These are phyloP conservation scores for Acorus gramineus DNA, from an alignment of 106 monocot species.

Conservation along the genomic window DNA sequence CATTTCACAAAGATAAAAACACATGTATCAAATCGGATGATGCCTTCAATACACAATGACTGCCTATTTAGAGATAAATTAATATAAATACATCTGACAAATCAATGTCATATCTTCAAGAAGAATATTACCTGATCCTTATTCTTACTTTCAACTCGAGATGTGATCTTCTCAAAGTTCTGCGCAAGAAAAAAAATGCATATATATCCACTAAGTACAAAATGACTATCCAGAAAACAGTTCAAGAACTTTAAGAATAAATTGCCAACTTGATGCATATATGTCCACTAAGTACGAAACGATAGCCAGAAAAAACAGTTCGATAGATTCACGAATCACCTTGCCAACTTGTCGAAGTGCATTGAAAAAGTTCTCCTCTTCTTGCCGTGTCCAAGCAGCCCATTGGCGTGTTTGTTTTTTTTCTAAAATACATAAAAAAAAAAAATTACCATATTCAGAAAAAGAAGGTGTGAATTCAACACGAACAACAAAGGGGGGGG, in stretches of 20 bases:
- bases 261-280: slow-evolving; percentile 91
- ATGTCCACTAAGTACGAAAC: neutral
- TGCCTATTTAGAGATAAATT: neutral
- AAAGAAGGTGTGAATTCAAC: too few species aligned
- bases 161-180: slow-evolving; percentile 98
- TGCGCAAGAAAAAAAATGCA: slow-evolving; percentile 19
- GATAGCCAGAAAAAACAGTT: slow-evolving; percentile 1
- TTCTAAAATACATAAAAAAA: slow-evolving; percentile 10
- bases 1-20: too few species aligned
- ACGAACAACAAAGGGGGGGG: too few species aligned
- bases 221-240: neutral
- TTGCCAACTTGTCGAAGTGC: slow-evolving; percentile 98
- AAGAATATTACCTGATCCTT: slow-evolving; percentile 61
- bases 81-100: neutral
- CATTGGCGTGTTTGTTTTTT: slow-evolving; percentile 75
- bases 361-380: slow-evolving; percentile 96
- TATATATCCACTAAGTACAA: neutral
- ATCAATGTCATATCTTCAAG: neutral
- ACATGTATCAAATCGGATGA: too few species aligned
- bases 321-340: slow-evolving; percentile 18
- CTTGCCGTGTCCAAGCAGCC: slow-evolving; percentile 99
- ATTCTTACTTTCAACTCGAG: slow-evolving; percentile 91
- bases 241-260: slow-evolving; percentile 11
- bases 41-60: too few species aligned
- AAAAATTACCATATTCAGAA: too few species aligned